Base-by-base conservation (phyloP, 768 basidiomycete genomes). In the Boletus barrowsii region DNA sequence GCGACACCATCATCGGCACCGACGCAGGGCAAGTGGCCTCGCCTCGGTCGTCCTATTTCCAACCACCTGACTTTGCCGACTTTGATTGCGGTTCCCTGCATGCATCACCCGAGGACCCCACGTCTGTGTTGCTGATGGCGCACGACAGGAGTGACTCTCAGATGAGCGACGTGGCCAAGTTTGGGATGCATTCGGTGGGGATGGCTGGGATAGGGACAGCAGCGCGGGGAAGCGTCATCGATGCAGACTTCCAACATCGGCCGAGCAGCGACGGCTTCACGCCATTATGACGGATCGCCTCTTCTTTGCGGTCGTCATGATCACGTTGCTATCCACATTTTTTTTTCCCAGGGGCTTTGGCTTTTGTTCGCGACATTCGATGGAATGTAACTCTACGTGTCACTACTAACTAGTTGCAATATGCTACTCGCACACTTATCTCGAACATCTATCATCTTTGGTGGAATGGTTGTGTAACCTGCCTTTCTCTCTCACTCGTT, bases 141-240 rank as follows among this genome's bases (percentile, higher is more conserved):
- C 67, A 73, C 41, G 70, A 72, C 37, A 47, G 54, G 41, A 49
- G 18, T 29, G 53, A 60, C 46, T 57, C 62, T 30, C 51, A 39
- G n/a, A 44, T 37, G 41, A 55, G 50, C 20, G 65, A 62, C n/a
- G 5, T 26, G 22, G 60, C 47, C 1, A 68, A 69, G 51, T 68
- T 63, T 39, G 70, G 55, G 18, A 26, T 58, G 55, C 18, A 14
- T 4, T 46, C 51, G 2, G 39, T 40, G 51, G 71, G 76, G 18
- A 78, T 80, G 79, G 73, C 74, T 10, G 79, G 79, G 10, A 57
- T 80, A 10, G 79, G 79, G 13, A 80, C 79, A 2, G 72, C 70
- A 5, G 70, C 69, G 30, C 61, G 76, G 3, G 64, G 73, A 24
- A 69, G 74, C 54, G 40, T 59, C 39, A 60, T 72, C 45, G 61